Evolutionary conservation across 306 rosid species (phyloP).

Genomic region (Quercus engelmannii): DNA sequence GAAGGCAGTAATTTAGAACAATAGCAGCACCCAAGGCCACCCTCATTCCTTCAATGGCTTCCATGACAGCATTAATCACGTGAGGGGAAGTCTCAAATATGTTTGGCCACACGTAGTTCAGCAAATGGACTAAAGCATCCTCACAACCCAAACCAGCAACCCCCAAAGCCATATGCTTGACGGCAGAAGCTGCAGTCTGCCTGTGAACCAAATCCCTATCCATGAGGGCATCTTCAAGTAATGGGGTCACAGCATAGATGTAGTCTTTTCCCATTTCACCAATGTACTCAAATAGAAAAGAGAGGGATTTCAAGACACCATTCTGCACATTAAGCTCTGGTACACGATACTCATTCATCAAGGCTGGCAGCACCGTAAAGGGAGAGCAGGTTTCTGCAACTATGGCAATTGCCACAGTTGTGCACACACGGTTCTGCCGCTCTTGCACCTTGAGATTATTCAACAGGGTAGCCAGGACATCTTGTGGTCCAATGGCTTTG

Average conservation of each 20-base stretch:
- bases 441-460: conserved; percentile 94
- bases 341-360: conserved; percentile 95
- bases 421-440: conserved; percentile 95
- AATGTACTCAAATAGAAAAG: conserved; percentile 91
- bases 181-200: conserved; percentile 98
- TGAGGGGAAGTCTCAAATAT: conserved; percentile 96
- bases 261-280: conserved; percentile 99
- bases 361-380: conserved; percentile 84
- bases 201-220: conserved; percentile 94
- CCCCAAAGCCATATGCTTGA: conserved; percentile 97
- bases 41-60: conserved; percentile 97
- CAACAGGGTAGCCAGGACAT: conserved; percentile 77
- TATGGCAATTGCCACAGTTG: conserved; percentile 90
- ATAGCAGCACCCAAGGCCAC: conserved; percentile 91
- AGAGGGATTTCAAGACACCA: conserved; percentile 88
- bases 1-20: conserved; percentile 77
- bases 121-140: conserved; percentile 78
- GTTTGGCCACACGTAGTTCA: conserved; percentile 93
- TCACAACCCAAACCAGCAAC: conserved; percentile 99
- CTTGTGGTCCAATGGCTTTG: conserved; percentile 94
- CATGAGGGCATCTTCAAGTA: conserved; percentile 96
- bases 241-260: conserved; percentile 89
- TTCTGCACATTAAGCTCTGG: conserved; percentile 96
- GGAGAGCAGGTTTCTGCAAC: conserved; percentile 99
- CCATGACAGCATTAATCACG: conserved; percentile 95